These are phyloP conservation scores for Monascus ruber DNA, from an alignment of 2,329 filamentous ascomycete genomes.

Conservation along the genomic window DNA sequence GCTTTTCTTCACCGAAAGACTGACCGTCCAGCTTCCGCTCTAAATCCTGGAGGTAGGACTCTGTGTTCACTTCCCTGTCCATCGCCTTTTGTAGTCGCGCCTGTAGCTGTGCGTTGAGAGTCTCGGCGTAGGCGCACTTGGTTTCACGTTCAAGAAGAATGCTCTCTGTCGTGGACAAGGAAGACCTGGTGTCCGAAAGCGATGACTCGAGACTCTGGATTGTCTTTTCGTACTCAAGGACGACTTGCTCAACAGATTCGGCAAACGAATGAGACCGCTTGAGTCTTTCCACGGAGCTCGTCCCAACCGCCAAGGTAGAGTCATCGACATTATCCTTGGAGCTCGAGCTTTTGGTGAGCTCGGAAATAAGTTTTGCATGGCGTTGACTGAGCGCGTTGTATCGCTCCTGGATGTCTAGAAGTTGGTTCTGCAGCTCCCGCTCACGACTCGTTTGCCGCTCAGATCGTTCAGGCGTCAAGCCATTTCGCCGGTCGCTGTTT, in stretches of 20 bases:
- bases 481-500: slow-evolving; percentile 46
- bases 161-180: slow-evolving; percentile 74
- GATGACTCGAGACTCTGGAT: slow-evolving; percentile 90
- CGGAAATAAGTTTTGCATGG: slow-evolving; percentile 89
- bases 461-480: slow-evolving; percentile 54
- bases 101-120: slow-evolving; percentile 81
- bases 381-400: slow-evolving; percentile 84
- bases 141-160: slow-evolving; percentile 84
- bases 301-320: slow-evolving; percentile 49
- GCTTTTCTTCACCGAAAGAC: slow-evolving; percentile 85
- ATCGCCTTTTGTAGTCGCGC: slow-evolving; percentile 81
- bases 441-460: slow-evolving; percentile 78
- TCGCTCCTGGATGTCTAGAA: slow-evolving; percentile 87
- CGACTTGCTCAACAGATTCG: slow-evolving; percentile 88
- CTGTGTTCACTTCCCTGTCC: slow-evolving; percentile 83
- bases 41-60: slow-evolving; percentile 83
- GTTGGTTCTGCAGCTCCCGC: slow-evolving; percentile 80
- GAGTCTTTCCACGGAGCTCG: slow-evolving; percentile 74
- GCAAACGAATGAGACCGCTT: slow-evolving; percentile 95
- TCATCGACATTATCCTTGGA: slow-evolving; percentile 35
- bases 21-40: slow-evolving; percentile 85
- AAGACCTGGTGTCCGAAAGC: slow-evolving; percentile 74
- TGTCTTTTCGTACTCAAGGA: slow-evolving; percentile 96
- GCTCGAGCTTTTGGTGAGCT: slow-evolving; percentile 78
- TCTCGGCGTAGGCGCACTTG: slow-evolving; percentile 85